These are phyloP conservation scores for Liriodendron chinense DNA, from an alignment of 164 flowering plant species.

Conservation along the genomic window DNA sequence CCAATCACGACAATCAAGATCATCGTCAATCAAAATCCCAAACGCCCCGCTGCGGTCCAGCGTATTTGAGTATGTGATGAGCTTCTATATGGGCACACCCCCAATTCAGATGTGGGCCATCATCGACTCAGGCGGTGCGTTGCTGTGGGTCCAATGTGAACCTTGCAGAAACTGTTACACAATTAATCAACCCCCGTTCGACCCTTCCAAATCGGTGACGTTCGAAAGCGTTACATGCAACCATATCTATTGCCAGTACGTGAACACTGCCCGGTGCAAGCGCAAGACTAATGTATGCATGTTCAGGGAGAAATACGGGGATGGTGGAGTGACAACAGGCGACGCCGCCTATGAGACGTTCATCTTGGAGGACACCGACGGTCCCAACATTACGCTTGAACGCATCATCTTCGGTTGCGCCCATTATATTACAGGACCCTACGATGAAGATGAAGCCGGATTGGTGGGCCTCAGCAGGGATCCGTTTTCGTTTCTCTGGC, in stretches of 20 bases:
- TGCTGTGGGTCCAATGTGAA: neutral
- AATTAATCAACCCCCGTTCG: neutral
- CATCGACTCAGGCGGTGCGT: too few species aligned
- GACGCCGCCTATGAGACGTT: neutral
- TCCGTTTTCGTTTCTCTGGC: constrained; percentile 1
- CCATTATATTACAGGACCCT: neutral
- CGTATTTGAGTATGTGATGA: too few species aligned
- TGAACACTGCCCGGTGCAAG: too few species aligned
- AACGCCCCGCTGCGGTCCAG: too few species aligned
- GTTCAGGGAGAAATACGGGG: neutral
- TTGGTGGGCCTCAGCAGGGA: constrained; percentile 28
- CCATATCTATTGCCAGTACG: neutral
- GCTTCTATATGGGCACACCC: too few species aligned
- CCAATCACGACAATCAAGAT: too few species aligned
- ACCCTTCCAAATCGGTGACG: neutral
- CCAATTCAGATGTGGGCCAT: too few species aligned
- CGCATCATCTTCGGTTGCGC: neutral
- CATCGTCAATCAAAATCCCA: too few species aligned
- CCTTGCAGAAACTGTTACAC: neutral
- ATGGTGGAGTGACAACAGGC: neutral
- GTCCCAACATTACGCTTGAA: neutral
- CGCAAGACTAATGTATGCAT: neutral
- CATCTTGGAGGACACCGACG: neutral
- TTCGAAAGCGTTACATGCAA: neutral
- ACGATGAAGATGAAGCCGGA: constrained; percentile 9